phyloP scores from a whole-genome alignment of 306 rosid genomes.

The Lathyrus tuberosus region DNA sequence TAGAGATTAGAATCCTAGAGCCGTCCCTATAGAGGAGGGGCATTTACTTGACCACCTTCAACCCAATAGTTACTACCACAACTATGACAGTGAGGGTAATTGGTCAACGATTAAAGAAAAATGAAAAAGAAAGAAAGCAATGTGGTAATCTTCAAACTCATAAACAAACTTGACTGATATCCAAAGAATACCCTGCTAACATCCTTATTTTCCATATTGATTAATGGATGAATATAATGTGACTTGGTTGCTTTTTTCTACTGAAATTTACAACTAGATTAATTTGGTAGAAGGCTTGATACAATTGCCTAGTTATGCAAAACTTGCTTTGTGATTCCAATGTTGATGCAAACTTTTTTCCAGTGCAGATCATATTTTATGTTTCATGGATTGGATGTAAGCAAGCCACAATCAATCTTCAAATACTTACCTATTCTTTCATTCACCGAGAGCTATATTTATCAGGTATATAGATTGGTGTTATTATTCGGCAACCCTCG shows the following conservation, averaged over 20 bases:
- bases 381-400: conserved; percentile 88
- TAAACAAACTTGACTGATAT: conserved; percentile 3
- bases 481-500: conserved; percentile 23
- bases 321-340: conserved; percentile 27
- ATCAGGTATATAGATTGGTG: conserved; percentile 64
- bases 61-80: not conserved
- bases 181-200: conserved; percentile 7
- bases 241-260: conserved; percentile 5
- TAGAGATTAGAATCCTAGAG: not conserved
- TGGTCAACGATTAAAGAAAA: not conserved
- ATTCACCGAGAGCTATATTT: conserved; percentile 84
- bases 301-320: conserved; percentile 11
- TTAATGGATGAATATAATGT: conserved; percentile 14
- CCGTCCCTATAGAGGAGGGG: not conserved
- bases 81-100: not conserved
- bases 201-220: conserved; percentile 2
- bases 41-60: not conserved
- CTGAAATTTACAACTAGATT: not conserved
- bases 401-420: conserved; percentile 67
- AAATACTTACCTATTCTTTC: conserved; percentile 77
- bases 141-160: conserved; percentile 13
- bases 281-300: conserved; percentile 21
- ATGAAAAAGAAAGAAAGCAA: not conserved
- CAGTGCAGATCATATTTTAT: conserved; percentile 98
- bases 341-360: conserved; percentile 34